Conservation (phyloP, 2,329 filamentous ascomycete genomes). For the Talaromyces rugulosus region DNA sequence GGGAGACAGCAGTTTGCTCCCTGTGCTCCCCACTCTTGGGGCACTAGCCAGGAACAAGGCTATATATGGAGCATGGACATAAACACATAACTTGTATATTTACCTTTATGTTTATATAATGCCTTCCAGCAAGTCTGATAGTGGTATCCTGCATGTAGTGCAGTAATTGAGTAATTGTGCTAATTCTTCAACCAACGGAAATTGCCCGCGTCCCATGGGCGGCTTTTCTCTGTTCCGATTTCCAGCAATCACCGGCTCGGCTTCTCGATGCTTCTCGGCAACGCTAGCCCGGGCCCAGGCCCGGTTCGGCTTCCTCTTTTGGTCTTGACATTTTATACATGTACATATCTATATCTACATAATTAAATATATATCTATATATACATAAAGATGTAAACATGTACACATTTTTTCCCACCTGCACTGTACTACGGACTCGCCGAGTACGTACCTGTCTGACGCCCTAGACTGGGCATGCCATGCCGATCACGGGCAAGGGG, state of each 20-base stretch:
- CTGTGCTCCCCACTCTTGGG: slow-evolving; percentile 8
- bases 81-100: background rate
- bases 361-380: background rate
- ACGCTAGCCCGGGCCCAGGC: background rate
- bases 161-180: too few relatives aligned
- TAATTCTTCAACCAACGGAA: background rate
- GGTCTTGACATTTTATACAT: too few relatives aligned
- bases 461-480: background rate
- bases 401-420: too few relatives aligned
- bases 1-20: background rate
- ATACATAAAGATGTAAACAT: too few relatives aligned
- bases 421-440: too few relatives aligned
- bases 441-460: too few relatives aligned
- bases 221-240: background rate
- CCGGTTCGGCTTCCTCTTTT: background rate
- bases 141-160: too few relatives aligned
- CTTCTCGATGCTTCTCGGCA: slow-evolving; percentile 5
- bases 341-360: background rate
- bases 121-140: too few relatives aligned
- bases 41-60: background rate
- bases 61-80: background rate
- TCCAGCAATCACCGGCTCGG: slow-evolving; percentile 14
- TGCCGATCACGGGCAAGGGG: background rate
- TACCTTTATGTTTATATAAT: too few relatives aligned
- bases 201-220: background rate